Evolutionary conservation across 345 rosid genomes (phyloP).

Genomic region (Excoecaria cochinchinensis): DNA sequence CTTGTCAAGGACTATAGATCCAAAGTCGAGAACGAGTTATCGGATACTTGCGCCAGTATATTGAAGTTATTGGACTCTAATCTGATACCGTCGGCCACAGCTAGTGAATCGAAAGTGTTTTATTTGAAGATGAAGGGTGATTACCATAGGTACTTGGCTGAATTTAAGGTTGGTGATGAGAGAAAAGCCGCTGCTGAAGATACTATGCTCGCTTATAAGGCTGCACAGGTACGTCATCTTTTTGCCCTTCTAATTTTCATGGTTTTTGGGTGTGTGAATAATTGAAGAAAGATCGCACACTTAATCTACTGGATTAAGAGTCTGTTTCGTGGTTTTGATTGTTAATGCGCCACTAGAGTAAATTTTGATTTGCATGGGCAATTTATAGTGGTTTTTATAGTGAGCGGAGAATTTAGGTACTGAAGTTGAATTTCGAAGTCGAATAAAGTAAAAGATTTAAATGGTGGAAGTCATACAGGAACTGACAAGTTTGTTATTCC

Average conservation of each 20-base stretch:
- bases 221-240: constrained; percentile 65
- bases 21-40: constrained; percentile 77
- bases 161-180: constrained; percentile 84
- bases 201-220: constrained; percentile 87
- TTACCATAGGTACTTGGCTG: constrained; percentile 90
- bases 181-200: constrained; percentile 93
- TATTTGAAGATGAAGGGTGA: constrained; percentile 98
- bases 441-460: neutral
- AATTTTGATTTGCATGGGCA: neutral
- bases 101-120: constrained; percentile 84
- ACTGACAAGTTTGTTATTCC: neutral
- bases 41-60: constrained; percentile 74
- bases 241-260: neutral
- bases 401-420: neutral
- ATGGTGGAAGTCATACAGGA: neutral
- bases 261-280: neutral
- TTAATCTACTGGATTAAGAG: neutral
- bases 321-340: neutral
- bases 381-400: neutral
- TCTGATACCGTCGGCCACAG: constrained; percentile 71
- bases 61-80: constrained; percentile 59
- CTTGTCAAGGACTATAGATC: constrained; percentile 96
- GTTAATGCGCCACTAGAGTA: neutral
- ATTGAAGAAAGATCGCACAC: neutral
- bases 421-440: neutral